These are phyloP conservation scores for Trichoderma sp. DNA, from an alignment of 2,329 filamentous ascomycete species.

Conservation along the genomic window DNA sequence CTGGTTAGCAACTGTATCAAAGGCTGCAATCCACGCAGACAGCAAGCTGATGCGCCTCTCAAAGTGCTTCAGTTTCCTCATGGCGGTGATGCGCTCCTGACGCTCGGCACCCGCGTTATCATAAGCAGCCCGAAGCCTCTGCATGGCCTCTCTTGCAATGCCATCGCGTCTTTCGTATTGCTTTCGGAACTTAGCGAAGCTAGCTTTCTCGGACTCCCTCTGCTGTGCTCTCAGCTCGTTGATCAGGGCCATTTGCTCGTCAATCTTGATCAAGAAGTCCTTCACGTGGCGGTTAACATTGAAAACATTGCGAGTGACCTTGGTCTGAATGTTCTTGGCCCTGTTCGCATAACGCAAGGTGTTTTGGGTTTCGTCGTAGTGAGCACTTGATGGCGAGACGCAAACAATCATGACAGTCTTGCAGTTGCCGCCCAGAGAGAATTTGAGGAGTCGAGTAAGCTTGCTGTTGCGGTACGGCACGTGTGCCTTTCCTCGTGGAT, in stretches of 20 bases:
- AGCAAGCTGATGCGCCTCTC: slow-evolving; percentile 82
- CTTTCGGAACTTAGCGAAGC: slow-evolving; percentile 87
- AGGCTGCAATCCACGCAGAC: slow-evolving; percentile 90
- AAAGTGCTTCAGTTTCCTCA: slow-evolving; percentile 78
- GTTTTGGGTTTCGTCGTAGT: slow-evolving; percentile 98
- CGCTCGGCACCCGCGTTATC: slow-evolving; percentile 76
- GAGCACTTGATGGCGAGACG: slow-evolving; percentile 90
- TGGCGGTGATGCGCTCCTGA: slow-evolving; percentile 71
- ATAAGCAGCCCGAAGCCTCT: slow-evolving; percentile 77
- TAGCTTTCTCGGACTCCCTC: slow-evolving; percentile 77
- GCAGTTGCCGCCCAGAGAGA: slow-evolving; percentile 95
- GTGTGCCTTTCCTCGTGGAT: slow-evolving; percentile 85
- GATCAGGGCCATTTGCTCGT: slow-evolving; percentile 96
- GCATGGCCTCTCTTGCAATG: slow-evolving; percentile 72
- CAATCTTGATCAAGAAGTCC: slow-evolving; percentile 98
- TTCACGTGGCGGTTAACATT: slow-evolving; percentile 99
- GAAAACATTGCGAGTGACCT: slow-evolving; percentile 98
- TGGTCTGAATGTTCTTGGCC: slow-evolving; percentile 99
- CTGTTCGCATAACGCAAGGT: slow-evolving; percentile 95
- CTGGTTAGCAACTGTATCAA: slow-evolving; percentile 75
- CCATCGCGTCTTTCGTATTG: slow-evolving; percentile 79
- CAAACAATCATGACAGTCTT: slow-evolving; percentile 99
- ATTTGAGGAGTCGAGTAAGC: slow-evolving; percentile 90
- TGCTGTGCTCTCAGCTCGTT: slow-evolving; percentile 93
- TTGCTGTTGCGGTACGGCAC: slow-evolving; percentile 98